Percentiles rank a stretch among this genome's conserved stretches.
These are phyloP conservation scores for Apiospora rasikravindrae DNA, from an alignment of 2,329 filamentous ascomycete genomes.

Conservation along the genomic window DNA sequence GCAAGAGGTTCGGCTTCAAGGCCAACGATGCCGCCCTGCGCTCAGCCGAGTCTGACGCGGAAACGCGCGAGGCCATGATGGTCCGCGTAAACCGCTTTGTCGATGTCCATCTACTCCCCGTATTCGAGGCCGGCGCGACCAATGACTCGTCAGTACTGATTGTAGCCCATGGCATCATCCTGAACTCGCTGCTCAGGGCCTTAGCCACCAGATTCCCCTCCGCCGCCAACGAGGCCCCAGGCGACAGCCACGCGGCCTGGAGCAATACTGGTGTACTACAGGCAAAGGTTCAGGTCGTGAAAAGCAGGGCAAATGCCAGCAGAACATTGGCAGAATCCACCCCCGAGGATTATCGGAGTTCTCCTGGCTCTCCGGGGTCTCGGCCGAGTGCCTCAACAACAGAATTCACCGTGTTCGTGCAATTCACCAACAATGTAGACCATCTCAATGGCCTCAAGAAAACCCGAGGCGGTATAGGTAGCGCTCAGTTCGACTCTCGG, in stretches of 20 bases:
- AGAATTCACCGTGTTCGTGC: slow-evolving; percentile 48
- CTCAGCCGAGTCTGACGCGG: slow-evolving; percentile 45
- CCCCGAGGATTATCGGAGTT: not conserved
- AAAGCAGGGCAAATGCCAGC: not conserved
- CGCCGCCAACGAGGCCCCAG: slow-evolving; percentile 24
- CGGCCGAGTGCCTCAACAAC: slow-evolving; percentile 25
- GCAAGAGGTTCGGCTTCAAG: slow-evolving; percentile 57
- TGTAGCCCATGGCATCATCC: slow-evolving; percentile 83
- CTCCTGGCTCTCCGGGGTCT: not conserved
- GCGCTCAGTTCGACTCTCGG: slow-evolving; percentile 72
- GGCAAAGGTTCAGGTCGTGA: slow-evolving; percentile 26
- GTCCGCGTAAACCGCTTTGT: slow-evolving; percentile 70
- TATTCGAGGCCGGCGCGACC: slow-evolving; percentile 46
- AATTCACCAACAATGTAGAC: slow-evolving; percentile 69
- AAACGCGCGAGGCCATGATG: slow-evolving; percentile 72
- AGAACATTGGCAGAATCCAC: not conserved
- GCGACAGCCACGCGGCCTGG: slow-evolving; percentile 45
- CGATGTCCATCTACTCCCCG: slow-evolving; percentile 63
- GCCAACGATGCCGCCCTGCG: slow-evolving; percentile 47
- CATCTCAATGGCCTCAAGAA: slow-evolving; percentile 79
- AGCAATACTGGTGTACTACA: slow-evolving; percentile 53
- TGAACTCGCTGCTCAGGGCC: slow-evolving; percentile 70
- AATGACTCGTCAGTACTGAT: slow-evolving; percentile 60
- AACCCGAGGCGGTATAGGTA: slow-evolving; percentile 83
- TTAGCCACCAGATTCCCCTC: slow-evolving; percentile 61